These are phyloP conservation scores for Suhomyces sp. DNA, from an alignment of 805 yeast genomes.

Conservation along the genomic window DNA sequence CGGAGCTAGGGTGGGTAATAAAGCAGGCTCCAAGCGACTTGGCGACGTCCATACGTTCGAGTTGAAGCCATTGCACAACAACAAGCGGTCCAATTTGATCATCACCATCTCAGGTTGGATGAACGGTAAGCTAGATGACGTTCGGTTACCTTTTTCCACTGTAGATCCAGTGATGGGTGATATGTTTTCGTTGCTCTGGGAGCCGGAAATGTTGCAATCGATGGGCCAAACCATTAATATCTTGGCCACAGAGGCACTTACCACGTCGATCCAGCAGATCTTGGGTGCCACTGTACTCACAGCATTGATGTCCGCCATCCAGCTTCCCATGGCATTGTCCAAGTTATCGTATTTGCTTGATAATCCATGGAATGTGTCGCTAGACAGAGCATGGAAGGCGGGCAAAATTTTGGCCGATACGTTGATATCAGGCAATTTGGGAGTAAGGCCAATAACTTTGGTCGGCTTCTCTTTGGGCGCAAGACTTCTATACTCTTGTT, in stretches of 20 bases:
- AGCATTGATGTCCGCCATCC: slow-evolving; percentile 89
- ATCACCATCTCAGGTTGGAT: slow-evolving; percentile 97
- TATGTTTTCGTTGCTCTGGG: slow-evolving; percentile 88
- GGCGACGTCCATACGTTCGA: slow-evolving; percentile 95
- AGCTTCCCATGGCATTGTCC: slow-evolving; percentile 86
- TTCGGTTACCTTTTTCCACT: slow-evolving; percentile 91
- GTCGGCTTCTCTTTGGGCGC: slow-evolving; percentile 95
- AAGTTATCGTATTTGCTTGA: slow-evolving; percentile 86
- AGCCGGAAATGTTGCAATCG: slow-evolving; percentile 93
- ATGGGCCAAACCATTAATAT: slow-evolving; percentile 96
- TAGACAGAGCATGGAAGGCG: slow-evolving; percentile 96
- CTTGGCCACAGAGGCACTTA: slow-evolving; percentile 87
- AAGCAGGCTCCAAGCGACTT: slow-evolving; percentile 80
- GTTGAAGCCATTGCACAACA: slow-evolving; percentile 87
- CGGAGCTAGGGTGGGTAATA: slow-evolving; percentile 85
- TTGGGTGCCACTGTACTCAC: slow-evolving; percentile 87
- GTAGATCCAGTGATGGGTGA: slow-evolving; percentile 99
- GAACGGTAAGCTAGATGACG: slow-evolving; percentile 93
- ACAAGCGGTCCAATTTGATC: slow-evolving; percentile 80
- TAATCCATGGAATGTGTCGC: slow-evolving; percentile 96
- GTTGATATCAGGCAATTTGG: slow-evolving; percentile 78
- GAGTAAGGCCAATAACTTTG: slow-evolving; percentile 86
- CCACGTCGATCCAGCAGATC: slow-evolving; percentile 92
- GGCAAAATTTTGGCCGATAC: slow-evolving; percentile 92
- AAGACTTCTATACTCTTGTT: slow-evolving; percentile 84